Percentiles rank a stretch among this genome's conserved stretches.
Conservation (phyloP, 2,329 filamentous ascomycete genomes). For the Fusarium luffae region DNA sequence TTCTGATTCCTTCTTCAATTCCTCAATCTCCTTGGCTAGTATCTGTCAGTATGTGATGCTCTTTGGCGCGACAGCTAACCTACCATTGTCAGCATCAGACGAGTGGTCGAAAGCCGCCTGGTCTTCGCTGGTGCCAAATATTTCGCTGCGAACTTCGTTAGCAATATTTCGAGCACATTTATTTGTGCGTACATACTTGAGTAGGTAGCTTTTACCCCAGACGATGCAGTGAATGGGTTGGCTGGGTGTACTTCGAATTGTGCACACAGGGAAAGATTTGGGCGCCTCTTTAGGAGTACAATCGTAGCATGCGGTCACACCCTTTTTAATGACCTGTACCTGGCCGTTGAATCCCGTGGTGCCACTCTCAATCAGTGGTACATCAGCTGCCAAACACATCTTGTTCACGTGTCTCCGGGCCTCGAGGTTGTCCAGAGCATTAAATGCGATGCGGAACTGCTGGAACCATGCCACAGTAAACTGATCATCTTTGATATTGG, state of each 20-base stretch:
- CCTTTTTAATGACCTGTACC: constrained; percentile 95
- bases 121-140: constrained; percentile 93
- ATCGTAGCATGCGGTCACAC: constrained; percentile 94
- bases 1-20: constrained; percentile 84
- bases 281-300: constrained; percentile 90
- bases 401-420: constrained; percentile 94
- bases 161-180: constrained; percentile 16
- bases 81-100: constrained; percentile 82
- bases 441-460: constrained; percentile 88
- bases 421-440: constrained; percentile 95
- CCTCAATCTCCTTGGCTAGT: constrained; percentile 80
- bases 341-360: constrained; percentile 98
- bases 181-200: constrained; percentile 65
- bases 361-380: constrained; percentile 94
- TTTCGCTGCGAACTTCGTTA: constrained; percentile 62
- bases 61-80: constrained; percentile 20
- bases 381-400: constrained; percentile 93
- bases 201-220: constrained; percentile 96
- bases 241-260: constrained; percentile 93
- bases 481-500: constrained; percentile 89
- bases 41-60: constrained; percentile 12
- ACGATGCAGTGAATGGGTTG: constrained; percentile 99
- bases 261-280: constrained; percentile 95
- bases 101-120: constrained; percentile 83
- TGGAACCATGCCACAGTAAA: constrained; percentile 93